Percentiles rank a stretch among this genome's conserved stretches.
Conservation (phyloP, 345 rosid genomes). For the Carallia brachiata region DNA sequence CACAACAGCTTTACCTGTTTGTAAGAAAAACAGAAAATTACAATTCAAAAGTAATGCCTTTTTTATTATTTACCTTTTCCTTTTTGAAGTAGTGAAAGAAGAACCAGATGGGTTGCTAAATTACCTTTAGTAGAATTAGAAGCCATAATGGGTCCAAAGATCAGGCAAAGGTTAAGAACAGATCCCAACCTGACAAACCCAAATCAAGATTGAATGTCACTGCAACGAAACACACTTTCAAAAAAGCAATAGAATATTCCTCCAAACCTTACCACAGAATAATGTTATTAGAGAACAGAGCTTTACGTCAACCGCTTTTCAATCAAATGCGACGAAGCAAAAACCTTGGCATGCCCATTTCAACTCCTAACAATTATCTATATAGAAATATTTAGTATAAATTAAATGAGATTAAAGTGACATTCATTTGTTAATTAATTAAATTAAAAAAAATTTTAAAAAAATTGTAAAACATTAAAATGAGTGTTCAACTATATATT, state of each 20-base stretch:
- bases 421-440: no score
- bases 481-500: no score
- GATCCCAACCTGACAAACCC: neutral
- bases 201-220: neutral
- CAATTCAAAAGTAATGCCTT: neutral
- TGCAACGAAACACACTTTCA: neutral
- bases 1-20: slow-evolving; percentile 44
- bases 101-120: neutral
- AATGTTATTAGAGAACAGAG: no score
- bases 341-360: no score
- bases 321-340: no score
- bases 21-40: neutral
- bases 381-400: no score
- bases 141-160: slow-evolving; percentile 6
- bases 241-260: neutral
- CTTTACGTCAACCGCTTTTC: no score
- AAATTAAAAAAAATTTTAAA: no score
- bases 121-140: slow-evolving; percentile 11
- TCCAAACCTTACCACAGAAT: neutral
- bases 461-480: no score
- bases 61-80: no score
- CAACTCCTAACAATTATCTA: no score
- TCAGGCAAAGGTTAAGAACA: neutral
- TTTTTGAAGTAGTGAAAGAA: neutral
- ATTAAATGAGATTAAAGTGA: no score